Percentiles rank a stretch among this genome's conserved stretches.
Evolutionary conservation across 768 basidiomycete genomes (phyloP).

Genomic region (Lactifluus hygrophoroides): DNA sequence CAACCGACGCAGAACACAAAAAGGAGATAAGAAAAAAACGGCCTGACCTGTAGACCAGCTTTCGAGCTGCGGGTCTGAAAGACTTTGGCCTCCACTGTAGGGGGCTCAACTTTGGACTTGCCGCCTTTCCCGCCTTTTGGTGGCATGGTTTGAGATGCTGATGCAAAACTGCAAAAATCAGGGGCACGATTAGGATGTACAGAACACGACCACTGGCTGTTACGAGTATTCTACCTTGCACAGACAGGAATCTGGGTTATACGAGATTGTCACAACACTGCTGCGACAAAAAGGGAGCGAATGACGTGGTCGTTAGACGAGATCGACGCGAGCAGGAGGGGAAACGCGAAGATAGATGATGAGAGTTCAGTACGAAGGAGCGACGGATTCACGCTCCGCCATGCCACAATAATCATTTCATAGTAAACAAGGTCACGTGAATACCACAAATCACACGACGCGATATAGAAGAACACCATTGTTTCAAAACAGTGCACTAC

Average conservation of each 20-base stretch:
- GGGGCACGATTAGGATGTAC: background rate
- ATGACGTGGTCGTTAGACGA: background rate
- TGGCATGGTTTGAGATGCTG: background rate
- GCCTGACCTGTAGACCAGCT: constrained; percentile 12
- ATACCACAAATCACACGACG: no score
- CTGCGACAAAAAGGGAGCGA: background rate
- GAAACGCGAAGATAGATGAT: background rate
- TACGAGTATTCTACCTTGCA: background rate
- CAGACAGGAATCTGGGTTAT: background rate
- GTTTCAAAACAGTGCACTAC: background rate
- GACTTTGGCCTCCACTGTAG: constrained; percentile 2
- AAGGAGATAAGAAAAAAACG: background rate
- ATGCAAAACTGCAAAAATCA: background rate
- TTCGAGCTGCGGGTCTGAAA: constrained; percentile 21
- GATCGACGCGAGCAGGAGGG: background rate
- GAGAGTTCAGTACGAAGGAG: constrained; percentile 3
- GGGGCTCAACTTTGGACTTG: constrained; percentile 14
- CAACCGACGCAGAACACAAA: background rate
- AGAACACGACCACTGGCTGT: background rate
- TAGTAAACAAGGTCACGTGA: constrained; percentile 20
- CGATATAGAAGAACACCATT: no score
- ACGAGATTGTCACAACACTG: no score
- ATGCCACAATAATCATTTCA: background rate
- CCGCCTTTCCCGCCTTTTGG: constrained; percentile 16
- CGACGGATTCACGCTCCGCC: constrained; percentile 16